phyloP scores from a whole-genome alignment of 495 filamentous ascomycete genomes.

The Penicillium paradoxum region DNA sequence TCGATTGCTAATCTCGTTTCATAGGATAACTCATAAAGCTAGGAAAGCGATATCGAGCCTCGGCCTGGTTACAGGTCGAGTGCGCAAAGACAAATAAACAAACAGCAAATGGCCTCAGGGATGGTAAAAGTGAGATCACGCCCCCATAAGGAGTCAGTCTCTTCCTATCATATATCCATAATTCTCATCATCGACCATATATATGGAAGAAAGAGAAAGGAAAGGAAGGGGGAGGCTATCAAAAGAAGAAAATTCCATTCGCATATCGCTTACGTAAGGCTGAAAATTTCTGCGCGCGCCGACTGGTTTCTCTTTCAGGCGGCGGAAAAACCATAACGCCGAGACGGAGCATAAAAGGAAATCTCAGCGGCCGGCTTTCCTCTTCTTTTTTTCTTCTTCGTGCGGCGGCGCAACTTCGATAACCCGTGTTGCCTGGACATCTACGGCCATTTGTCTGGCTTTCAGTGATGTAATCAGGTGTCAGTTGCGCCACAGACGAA shows the following conservation, averaged over 20 bases:
- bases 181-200: conserved; percentile 52
- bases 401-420: conserved; percentile 56
- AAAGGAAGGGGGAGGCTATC: conserved; percentile 1
- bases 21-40: background rate
- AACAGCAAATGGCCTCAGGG: conserved; percentile 34
- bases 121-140: conserved; percentile 51
- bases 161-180: conserved; percentile 58
- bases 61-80: background rate
- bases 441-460: conserved; percentile 18
- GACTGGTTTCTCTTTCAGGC: background rate
- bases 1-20: background rate
- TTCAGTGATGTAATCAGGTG: conserved; percentile 49
- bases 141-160: conserved; percentile 50
- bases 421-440: conserved; percentile 53
- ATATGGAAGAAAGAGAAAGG: conserved; percentile 22
- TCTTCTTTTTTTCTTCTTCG: conserved; percentile 49
- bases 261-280: conserved; percentile 8
- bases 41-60: background rate
- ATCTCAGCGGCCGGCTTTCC: conserved; percentile 15
- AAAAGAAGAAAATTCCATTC: conserved; percentile 10
- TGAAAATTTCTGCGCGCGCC: background rate
- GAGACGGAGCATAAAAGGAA: conserved; percentile 17
- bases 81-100: conserved; percentile 10
- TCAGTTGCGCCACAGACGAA: conserved; percentile 58
- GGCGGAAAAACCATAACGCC: conserved; percentile 4